A percentile compares a stretch with the other conserved stretches of the same genome.
Conservation (phyloP, 306 rosid species). For the Ceratonia siliqua region DNA sequence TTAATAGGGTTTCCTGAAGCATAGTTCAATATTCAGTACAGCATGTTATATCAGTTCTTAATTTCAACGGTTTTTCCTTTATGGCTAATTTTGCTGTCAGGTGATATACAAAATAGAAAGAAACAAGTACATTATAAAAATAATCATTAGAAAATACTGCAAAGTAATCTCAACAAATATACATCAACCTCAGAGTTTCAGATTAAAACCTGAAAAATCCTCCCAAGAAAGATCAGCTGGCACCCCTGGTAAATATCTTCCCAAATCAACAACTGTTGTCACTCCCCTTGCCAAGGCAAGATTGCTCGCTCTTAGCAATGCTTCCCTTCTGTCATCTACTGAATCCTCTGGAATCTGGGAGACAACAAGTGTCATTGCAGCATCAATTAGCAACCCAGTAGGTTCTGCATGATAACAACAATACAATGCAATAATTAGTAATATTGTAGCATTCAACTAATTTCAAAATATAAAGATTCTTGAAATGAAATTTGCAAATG, state of each 20-base stretch:
- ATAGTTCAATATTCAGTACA: slow-evolving; percentile 8
- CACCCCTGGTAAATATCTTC: slow-evolving; percentile 72
- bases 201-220: slow-evolving; percentile 76
- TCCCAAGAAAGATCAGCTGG: slow-evolving; percentile 69
- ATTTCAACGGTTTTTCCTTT: not conserved
- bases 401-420: slow-evolving; percentile 58
- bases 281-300: slow-evolving; percentile 71
- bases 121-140: not conserved
- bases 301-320: slow-evolving; percentile 69
- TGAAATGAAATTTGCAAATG: slow-evolving; percentile 8
- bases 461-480: not conserved
- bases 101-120: not conserved
- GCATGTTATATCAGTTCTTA: not conserved
- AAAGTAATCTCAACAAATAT: slow-evolving; percentile 20
- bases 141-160: not conserved
- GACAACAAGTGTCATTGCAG: slow-evolving; percentile 56
- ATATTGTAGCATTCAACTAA: slow-evolving; percentile 3
- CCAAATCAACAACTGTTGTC: slow-evolving; percentile 88
- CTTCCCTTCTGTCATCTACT: slow-evolving; percentile 77
- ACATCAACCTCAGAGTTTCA: slow-evolving; percentile 11
- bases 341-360: slow-evolving; percentile 65
- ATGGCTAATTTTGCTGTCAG: slow-evolving; percentile 7
- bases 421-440: slow-evolving; percentile 9
- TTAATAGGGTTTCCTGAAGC: not conserved
- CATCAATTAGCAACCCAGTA: slow-evolving; percentile 76